phyloP scores from a whole-genome alignment of 2,329 filamentous ascomycete species.

The Cordyceps tenuipes region DNA sequence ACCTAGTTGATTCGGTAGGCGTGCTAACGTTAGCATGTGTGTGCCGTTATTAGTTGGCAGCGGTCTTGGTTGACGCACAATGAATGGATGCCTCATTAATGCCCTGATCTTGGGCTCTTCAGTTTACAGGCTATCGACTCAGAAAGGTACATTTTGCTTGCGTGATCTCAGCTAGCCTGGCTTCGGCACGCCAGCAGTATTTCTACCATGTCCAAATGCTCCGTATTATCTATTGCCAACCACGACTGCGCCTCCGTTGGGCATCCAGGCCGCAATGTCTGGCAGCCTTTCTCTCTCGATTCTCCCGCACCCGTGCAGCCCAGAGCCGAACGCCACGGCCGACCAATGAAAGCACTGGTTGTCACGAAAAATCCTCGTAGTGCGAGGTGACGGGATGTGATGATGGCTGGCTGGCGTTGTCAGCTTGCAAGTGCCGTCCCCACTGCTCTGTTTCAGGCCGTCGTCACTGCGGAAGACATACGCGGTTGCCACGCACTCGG shows the following conservation, averaged over 20 bases:
- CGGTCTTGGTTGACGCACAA: background rate
- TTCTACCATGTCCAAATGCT: background rate
- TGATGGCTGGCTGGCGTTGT: slow-evolving; percentile 3
- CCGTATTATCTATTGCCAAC: background rate
- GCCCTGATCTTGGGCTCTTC: too few relatives aligned
- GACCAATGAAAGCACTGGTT: background rate
- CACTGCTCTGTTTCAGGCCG: slow-evolving; percentile 9
- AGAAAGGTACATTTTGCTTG: too few relatives aligned
- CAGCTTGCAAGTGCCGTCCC: slow-evolving; percentile 11
- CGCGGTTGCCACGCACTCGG: slow-evolving; percentile 6
- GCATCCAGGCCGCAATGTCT: background rate
- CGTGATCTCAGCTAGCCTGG: background rate
- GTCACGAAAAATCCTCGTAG: background rate
- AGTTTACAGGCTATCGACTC: too few relatives aligned
- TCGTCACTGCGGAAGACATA: slow-evolving; percentile 11
- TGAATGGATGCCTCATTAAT: too few relatives aligned
- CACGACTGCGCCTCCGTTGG: background rate
- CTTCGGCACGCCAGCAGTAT: too few relatives aligned
- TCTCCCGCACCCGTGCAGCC: background rate
- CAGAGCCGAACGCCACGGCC: background rate
- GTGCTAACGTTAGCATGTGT: too few relatives aligned
- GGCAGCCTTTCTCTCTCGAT: background rate
- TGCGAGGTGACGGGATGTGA: slow-evolving; percentile 5
- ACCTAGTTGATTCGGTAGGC: too few relatives aligned
- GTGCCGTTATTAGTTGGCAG: background rate